Percentiles rank a stretch among this genome's conserved stretches.
phyloP scores from a whole-genome alignment of 2,329 filamentous ascomycete genomes.

The Xylariaceae sp. region DNA sequence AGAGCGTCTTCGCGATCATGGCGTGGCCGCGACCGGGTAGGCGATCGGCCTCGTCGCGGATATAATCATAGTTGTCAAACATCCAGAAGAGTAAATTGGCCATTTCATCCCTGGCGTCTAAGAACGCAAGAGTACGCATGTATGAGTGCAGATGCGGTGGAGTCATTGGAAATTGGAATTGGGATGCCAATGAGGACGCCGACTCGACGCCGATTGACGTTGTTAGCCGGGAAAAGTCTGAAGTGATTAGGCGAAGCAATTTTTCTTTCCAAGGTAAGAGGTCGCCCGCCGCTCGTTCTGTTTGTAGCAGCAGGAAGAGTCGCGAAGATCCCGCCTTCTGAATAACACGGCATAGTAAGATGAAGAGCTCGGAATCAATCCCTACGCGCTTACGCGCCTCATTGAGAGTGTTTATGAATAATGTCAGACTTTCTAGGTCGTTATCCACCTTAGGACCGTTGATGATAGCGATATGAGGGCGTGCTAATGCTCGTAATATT shows the following conservation, averaged over 20 bases:
- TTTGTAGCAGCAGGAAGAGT: conserved; percentile 12
- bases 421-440: conserved; percentile 30
- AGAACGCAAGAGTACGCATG: conserved; percentile 57
- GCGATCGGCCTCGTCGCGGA: conserved; percentile 35
- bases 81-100: conserved; percentile 57
- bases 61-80: conserved; percentile 39
- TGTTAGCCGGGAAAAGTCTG: conserved; percentile 27
- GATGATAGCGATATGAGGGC: conserved; percentile 31
- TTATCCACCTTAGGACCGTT: conserved; percentile 24
- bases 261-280: conserved; percentile 12
- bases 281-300: background rate
- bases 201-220: conserved; percentile 16
- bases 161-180: conserved; percentile 41
- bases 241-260: conserved; percentile 11
- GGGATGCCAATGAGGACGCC: background rate
- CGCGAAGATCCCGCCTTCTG: conserved; percentile 30
- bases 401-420: conserved; percentile 34
- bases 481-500: conserved; percentile 40
- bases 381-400: conserved; percentile 31
- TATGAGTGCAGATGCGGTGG: conserved; percentile 53
- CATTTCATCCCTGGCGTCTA: conserved; percentile 58
- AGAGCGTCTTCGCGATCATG: conserved; percentile 38
- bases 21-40: conserved; percentile 29
- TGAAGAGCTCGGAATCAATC: conserved; percentile 36
- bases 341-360: conserved; percentile 35